Evolutionary conservation across 169 alveolate genomes (phyloP), one percentile per base, ranked within the genome.

Genomic region (Babesia ovis): DNA sequence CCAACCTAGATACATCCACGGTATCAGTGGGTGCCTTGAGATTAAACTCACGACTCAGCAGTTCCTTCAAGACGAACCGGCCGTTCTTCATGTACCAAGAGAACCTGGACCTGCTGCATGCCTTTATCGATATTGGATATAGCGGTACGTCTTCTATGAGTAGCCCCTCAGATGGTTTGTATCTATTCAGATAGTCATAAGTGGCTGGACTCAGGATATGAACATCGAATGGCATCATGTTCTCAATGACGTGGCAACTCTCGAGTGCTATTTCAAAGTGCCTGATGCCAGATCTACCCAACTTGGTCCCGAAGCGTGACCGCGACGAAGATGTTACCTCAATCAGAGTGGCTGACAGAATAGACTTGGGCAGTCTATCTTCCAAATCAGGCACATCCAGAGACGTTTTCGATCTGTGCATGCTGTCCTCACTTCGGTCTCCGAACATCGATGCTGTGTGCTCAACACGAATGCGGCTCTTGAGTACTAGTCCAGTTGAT

Each of bases 161-260:
- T 5, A 18, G 67, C 9, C 23, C 31, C 31, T 53, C 67, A 1
- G 42, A 5, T 6, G 35, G 43, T 29, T 9, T 18, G 8, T 50
- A 20, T 31, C 59, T 23, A 29, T 54, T 66, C 50, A 76, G 68
- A 16, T 34, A 37, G 9, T 57, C 74, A 53, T 34, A 79, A 16
- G 75, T 53, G 25, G 59, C 70, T 12, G 87, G 87, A 27, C 59
- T 51, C 41, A 79, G 23, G 27, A 79, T 62, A 27, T 79, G 48
- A 3, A 79, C 50, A 46, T 79, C 87, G 66, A 54, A 70, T 6
- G 87, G 87, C 74, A 79, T 69, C 87, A 79, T 69, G 70, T 79
- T 79, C 35, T 79, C 87, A 5, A 79, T 70, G 20, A 79, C 60
- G 14, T 79, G 87, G 56, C 85, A 68, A 20, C 77, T 43, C 35